Base-by-base conservation (phyloP, 2,329 filamentous ascomycete species). In the Alternaria longipes region DNA sequence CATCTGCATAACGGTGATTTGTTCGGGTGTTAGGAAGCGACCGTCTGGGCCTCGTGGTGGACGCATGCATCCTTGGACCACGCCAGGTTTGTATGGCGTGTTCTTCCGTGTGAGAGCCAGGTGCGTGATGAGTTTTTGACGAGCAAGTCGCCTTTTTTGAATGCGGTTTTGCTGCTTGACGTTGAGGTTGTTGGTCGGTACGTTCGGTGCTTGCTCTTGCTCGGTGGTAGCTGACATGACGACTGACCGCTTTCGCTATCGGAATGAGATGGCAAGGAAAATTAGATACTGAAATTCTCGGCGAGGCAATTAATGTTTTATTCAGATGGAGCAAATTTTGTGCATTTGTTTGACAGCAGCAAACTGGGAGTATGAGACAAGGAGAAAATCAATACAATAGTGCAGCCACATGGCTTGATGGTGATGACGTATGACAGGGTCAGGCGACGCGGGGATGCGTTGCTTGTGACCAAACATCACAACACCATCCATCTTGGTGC, bases 141-240 rank as follows among this genome's bases (percentile, higher is more conserved):
- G 58, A 5, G 58, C 58, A 4, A 60, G 26, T 16, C 58, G 46
- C 32, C 58, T 56, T 22, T 60, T 60, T 11, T 56, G 40, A 3
- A 60, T 60, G 6, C 58, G 46, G 28, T 16, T 34, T 24, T 26
- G 38, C 30, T 60, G 58, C 54, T 60, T 60, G 41, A 20, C 46
- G 40, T 60, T 60, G 30, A 60, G 52, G 6, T 42, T 40, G 18
- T 34, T 32, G 28, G 32, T 14, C 7, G 40, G 41, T 12, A 40
- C 26, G 8, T 51, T 20, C 26, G 30, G 38, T 16, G 26, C 36
- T 51, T 55, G 28, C 32, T 56, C 53, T 56, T 55, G 28, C 32
- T 56, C 53, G 41, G 41, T 47, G 20, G 52, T 18, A 30, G 34
- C 38, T 47, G 56, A 32, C 56, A 59, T 59, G 47, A 16, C 36